A percentile compares a stretch with the other conserved stretches of the same genome.
phyloP scores from a whole-genome alignment of 2,329 filamentous ascomycete species.

The Escovopsis sp. region DNA sequence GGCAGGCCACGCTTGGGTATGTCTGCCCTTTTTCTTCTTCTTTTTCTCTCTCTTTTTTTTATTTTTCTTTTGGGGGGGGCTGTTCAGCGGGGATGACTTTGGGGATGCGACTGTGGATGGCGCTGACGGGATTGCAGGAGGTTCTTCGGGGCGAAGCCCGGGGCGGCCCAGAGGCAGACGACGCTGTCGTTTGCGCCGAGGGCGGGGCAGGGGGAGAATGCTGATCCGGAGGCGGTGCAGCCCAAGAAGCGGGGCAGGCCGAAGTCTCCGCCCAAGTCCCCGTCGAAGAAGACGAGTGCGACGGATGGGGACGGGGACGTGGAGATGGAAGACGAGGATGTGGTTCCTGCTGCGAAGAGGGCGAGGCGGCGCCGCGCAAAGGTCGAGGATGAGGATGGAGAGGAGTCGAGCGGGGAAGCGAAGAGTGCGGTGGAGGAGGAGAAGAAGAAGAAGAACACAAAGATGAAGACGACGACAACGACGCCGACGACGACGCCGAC shows the following conservation, averaged over 20 bases:
- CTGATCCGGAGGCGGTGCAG: slow-evolving; percentile 24
- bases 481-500: slow-evolving; percentile 12
- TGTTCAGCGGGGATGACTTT: no score
- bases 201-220: slow-evolving; percentile 23
- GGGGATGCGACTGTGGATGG: no score
- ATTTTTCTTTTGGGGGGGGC: no score
- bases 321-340: slow-evolving; percentile 38
- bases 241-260: slow-evolving; percentile 21
- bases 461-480: slow-evolving; percentile 9
- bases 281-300: slow-evolving; percentile 4
- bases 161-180: slow-evolving; percentile 53
- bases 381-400: slow-evolving; percentile 36
- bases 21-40: no score
- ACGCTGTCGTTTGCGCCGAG: slow-evolving; percentile 63
- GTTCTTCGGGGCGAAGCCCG: slow-evolving; percentile 57
- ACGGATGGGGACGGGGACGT: slow-evolving; percentile 25
- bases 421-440: slow-evolving; percentile 8
- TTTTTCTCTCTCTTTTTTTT: no score
- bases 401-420: slow-evolving; percentile 19
- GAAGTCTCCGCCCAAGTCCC: neutral
- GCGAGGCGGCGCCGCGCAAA: slow-evolving; percentile 31
- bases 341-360: slow-evolving; percentile 47
- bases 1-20: slow-evolving; percentile 82
- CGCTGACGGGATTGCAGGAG: slow-evolving; percentile 40
- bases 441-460: slow-evolving; percentile 9